These are phyloP conservation scores for Dissophora ornata DNA, from an alignment of 192 early-diverging fungal species.

Conservation along the genomic window DNA sequence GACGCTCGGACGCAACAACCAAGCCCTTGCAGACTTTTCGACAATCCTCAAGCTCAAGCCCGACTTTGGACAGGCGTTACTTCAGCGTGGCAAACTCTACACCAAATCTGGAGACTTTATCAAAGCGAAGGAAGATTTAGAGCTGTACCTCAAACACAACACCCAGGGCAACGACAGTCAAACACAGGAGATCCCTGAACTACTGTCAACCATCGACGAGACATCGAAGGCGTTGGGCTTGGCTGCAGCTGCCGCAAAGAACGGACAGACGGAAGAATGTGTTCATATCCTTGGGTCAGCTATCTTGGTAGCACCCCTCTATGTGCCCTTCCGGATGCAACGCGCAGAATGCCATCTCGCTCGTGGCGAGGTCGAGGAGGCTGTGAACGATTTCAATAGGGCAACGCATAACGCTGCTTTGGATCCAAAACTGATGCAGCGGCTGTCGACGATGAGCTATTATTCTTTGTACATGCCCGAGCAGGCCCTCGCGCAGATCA, in stretches of 20 bases:
- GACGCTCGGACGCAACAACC: constrained; percentile 72
- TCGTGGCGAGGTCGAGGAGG: constrained; percentile 82
- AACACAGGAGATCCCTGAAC: constrained; percentile 36
- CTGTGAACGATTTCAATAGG: constrained; percentile 83
- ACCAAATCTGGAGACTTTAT: constrained; percentile 74
- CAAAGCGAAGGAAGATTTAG: constrained; percentile 71
- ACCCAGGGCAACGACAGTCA: constrained; percentile 29
- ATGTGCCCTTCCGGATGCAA: constrained; percentile 64
- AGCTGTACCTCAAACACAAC: constrained; percentile 35
- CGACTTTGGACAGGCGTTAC: constrained; percentile 81
- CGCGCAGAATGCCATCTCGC: constrained; percentile 81
- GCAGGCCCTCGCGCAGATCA: constrained; percentile 74
- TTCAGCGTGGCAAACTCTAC: constrained; percentile 78
- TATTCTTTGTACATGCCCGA: constrained; percentile 75
- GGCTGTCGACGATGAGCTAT: constrained; percentile 79
- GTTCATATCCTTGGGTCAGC: constrained; percentile 61
- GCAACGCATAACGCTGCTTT: constrained; percentile 78
- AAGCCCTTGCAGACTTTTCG: constrained; percentile 86
- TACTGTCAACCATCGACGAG: constrained; percentile 53
- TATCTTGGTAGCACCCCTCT: constrained; percentile 67
- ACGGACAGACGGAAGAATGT: constrained; percentile 66
- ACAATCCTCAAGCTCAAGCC: constrained; percentile 83
- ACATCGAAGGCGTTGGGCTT: constrained; percentile 53
- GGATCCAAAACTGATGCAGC: constrained; percentile 68
- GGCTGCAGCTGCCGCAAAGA: constrained; percentile 53